Conservation (phyloP, 1,284 basidiomycete species). For the Moniliella sp. region DNA sequence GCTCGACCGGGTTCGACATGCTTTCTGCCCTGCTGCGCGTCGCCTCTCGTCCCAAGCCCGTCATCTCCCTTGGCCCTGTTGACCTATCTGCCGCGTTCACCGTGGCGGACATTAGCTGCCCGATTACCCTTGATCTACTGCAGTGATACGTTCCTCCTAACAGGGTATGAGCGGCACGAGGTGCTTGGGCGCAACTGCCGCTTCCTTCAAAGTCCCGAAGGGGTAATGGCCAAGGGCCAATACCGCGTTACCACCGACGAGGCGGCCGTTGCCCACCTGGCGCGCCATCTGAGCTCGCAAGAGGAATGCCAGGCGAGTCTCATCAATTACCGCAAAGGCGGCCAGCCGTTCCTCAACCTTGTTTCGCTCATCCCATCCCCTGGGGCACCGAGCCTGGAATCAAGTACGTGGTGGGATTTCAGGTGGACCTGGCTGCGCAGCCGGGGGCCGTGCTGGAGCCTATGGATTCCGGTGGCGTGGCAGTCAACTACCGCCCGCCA, state of each 20-base stretch:
- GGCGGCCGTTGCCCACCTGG: conserved; percentile 44
- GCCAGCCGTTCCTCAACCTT: conserved; percentile 48
- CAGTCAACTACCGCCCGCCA: conserved; percentile 29
- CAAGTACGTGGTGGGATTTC: conserved; percentile 71
- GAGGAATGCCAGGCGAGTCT: conserved; percentile 52
- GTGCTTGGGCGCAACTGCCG: conserved; percentile 28
- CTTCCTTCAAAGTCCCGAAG: conserved; percentile 53
- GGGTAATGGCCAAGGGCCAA: conserved; percentile 45
- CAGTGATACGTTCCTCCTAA: conserved; percentile 59
- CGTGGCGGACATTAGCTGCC: conserved; percentile 58
- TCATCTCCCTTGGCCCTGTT: conserved; percentile 62
- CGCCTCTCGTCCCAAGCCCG: conserved; percentile 51
- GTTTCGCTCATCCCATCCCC: conserved; percentile 31
- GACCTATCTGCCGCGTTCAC: conserved; percentile 74
- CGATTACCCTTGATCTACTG: conserved; percentile 75
- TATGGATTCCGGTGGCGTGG: conserved; percentile 17
- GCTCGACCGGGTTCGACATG: conserved; percentile 69
- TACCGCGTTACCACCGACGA: conserved; percentile 48
- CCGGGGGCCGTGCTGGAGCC: conserved; percentile 53
- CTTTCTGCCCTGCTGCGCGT: conserved; percentile 60
- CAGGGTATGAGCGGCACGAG: conserved; percentile 50
- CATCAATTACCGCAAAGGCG: conserved; percentile 68
- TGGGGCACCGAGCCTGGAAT: conserved; percentile 32
- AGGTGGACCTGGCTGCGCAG: conserved; percentile 57
- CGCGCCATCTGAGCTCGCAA: conserved; percentile 7